phyloP scores from a whole-genome alignment of 1,284 basidiomycete species.

The Albatrellus sp. region DNA sequence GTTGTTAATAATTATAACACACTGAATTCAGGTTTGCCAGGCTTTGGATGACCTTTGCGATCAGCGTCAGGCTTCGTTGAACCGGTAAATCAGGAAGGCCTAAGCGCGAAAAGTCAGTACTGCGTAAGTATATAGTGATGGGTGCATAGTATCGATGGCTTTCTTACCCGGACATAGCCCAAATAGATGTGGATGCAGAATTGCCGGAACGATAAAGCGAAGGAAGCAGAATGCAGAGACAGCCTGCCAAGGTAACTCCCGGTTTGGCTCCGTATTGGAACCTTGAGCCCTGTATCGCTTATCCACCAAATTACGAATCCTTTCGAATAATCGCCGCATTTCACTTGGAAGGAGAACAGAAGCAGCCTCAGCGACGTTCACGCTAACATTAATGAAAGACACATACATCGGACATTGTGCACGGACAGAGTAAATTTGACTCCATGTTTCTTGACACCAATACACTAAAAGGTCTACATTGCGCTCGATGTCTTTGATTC shows the following conservation, averaged over 20 bases:
- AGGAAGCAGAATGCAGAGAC: constrained; percentile 80
- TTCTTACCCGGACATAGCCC: constrained; percentile 55
- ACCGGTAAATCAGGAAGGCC: constrained; percentile 54
- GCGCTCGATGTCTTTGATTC: constrained; percentile 46
- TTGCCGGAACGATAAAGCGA: constrained; percentile 73
- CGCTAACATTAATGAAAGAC: background rate
- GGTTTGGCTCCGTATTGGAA: constrained; percentile 27
- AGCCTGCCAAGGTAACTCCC: constrained; percentile 61
- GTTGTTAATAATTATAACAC: constrained; percentile 15
- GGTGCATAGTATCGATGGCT: constrained; percentile 3
- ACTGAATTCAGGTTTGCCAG: constrained; percentile 68
- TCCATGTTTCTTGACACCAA: constrained; percentile 74
- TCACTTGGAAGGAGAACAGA: constrained; percentile 50
- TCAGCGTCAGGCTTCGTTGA: constrained; percentile 62
- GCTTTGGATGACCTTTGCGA: constrained; percentile 72
- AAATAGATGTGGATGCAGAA: constrained; percentile 68
- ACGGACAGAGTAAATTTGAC: constrained; percentile 61
- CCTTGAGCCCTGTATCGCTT: constrained; percentile 36
- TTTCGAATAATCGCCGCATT: constrained; percentile 58
- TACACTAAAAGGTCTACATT: constrained; percentile 59
- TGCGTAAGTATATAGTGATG: background rate
- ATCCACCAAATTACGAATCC: constrained; percentile 62
- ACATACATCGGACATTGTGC: constrained; percentile 65
- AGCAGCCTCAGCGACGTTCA: too few species aligned
- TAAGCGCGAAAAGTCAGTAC: constrained; percentile 15